These are phyloP conservation scores for Xylaria nigripes DNA, from an alignment of 495 filamentous ascomycete species.

Conservation along the genomic window DNA sequence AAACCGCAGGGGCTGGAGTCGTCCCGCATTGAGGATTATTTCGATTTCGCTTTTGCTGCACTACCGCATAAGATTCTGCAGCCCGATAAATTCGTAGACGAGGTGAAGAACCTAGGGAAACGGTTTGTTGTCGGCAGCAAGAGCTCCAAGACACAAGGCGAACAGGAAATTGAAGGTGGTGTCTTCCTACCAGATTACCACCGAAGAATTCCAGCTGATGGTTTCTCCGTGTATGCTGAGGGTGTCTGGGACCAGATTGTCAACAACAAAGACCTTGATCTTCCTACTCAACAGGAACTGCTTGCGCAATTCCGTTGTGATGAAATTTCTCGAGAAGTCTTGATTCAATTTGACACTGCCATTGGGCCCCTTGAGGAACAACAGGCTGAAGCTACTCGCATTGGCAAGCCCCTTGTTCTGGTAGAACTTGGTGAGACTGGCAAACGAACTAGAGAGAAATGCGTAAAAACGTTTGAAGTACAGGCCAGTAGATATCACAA, in stretches of 20 bases:
- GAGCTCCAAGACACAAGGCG: constrained; percentile 51
- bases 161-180: constrained; percentile 65
- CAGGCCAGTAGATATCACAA: constrained; percentile 94
- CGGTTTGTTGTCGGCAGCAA: constrained; percentile 74
- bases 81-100: constrained; percentile 79
- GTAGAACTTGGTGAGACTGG: constrained; percentile 70
- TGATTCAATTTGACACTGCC: constrained; percentile 71
- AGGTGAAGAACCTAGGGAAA: constrained; percentile 68
- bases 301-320: constrained; percentile 96
- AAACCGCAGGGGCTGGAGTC: constrained; percentile 85
- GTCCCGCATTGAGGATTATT: constrained; percentile 89
- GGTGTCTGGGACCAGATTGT: constrained; percentile 98
- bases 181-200: constrained; percentile 94
- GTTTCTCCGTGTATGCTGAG: constrained; percentile 84
- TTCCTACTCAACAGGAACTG: constrained; percentile 94
- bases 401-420: constrained; percentile 64
- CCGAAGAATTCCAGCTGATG: constrained; percentile 89
- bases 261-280: constrained; percentile 93
- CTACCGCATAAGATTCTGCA: constrained; percentile 95
- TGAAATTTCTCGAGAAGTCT: constrained; percentile 82
- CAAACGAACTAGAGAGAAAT: constrained; percentile 59
- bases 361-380: constrained; percentile 81
- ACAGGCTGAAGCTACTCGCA: constrained; percentile 61
- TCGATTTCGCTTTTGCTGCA: constrained; percentile 94
- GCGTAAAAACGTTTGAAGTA: constrained; percentile 73